Base-by-base conservation (phyloP, 768 basidiomycete species). In the Tylopilus sp. region DNA sequence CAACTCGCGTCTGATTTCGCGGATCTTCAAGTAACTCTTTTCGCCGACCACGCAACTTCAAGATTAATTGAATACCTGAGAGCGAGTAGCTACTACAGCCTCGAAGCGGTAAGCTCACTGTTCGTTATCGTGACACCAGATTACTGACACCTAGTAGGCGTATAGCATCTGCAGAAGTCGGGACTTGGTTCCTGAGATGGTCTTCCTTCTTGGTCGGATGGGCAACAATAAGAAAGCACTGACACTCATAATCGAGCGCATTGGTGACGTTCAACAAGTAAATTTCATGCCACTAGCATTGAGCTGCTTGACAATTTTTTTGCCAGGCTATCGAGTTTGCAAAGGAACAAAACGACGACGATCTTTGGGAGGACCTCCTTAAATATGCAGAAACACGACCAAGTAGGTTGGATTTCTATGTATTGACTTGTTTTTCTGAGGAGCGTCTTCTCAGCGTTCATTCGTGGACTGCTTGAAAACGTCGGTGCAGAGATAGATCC, bases 401-500 rank as follows among this genome's bases (percentile, higher is more conserved):
- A 35, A 71, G 93, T 93, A 48, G 49, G 80, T 67, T 40, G 30
- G 12, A 26, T 55, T 25, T 22, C 13, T 2, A 2, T 22, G 8
- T 1, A 6, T 7, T 45, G 11, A 3, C 8, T 10, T 23, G 1
- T 40, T 10, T 22, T 33, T n/a, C 57, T 51, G 47, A 57, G 23
- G 35, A 18, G 15, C 15, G 15, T 13, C 28, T 38, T 40, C 15
- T 3, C 11, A 91, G 91, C 85, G 0, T 98, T 99, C 74, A 98
- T 99, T 39, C 86, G 94, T 3, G 95, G 91, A 8, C 73, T 99
- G 3, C 76, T 99, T 4, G 95, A 98, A 73, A 97, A 97, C 56
- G 91, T 98, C 41, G 95, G 95, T 21, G 85, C 93, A 1, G 94
- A 98, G 60, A 97, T 98, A 60, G 88, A 95, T 62, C 95, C 97